These are phyloP conservation scores for Clitopilus passeckerianus DNA, from an alignment of 768 basidiomycete species.

Conservation along the genomic window DNA sequence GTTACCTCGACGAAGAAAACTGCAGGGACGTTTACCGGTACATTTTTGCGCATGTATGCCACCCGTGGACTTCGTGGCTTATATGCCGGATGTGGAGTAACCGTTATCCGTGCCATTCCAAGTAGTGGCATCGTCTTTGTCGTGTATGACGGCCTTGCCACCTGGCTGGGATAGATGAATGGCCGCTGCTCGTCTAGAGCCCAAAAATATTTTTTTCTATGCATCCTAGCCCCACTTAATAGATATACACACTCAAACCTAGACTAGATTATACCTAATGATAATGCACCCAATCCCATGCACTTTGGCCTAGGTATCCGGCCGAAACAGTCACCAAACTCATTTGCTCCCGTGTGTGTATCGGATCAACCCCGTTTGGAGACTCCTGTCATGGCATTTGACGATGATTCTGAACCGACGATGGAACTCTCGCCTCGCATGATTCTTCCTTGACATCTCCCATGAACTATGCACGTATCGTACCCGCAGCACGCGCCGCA, in stretches of 20 bases:
- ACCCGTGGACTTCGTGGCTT: conserved; percentile 77
- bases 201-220: too few relatives aligned
- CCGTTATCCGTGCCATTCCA: conserved; percentile 78
- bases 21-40: conserved; percentile 40
- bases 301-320: background rate
- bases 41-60: conserved; percentile 65
- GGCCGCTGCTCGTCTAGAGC: background rate
- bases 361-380: background rate
- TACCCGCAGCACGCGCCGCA: background rate
- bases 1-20: background rate
- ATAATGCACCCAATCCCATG: background rate
- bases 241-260: background rate
- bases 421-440: background rate
- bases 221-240: background rate
- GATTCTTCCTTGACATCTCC: background rate
- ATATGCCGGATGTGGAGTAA: conserved; percentile 93
- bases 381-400: background rate
- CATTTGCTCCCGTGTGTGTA: background rate
- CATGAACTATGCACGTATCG: background rate
- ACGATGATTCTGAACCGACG: background rate
- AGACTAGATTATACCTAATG: background rate
- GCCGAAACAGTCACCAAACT: background rate
- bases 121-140: conserved; percentile 92
- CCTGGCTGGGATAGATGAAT: conserved; percentile 33
- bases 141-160: conserved; percentile 77